Evolutionary conservation across 495 filamentous ascomycete genomes (phyloP).

Genomic region (Hyaloscypha bicolor): DNA sequence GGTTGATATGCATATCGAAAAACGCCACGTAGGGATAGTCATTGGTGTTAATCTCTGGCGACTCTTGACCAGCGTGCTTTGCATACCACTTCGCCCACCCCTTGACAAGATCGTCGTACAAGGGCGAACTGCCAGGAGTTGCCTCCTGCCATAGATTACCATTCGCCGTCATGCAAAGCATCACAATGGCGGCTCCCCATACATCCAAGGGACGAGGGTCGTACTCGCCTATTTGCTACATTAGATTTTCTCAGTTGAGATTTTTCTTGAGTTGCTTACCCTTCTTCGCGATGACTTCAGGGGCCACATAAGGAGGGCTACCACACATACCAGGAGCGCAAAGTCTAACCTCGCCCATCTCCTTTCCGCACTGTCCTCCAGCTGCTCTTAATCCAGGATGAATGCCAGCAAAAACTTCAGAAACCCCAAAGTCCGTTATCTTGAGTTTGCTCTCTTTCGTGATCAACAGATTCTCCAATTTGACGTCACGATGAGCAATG

Average conservation of each 20-base stretch:
- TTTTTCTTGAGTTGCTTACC: constrained; percentile 37
- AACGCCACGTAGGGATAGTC: constrained; percentile 54
- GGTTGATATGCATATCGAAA: constrained; percentile 42
- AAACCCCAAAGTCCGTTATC: constrained; percentile 80
- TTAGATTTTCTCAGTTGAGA: not conserved
- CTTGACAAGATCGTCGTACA: constrained; percentile 60
- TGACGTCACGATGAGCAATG: constrained; percentile 86
- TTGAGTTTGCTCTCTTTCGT: constrained; percentile 70
- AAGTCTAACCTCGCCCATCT: constrained; percentile 63
- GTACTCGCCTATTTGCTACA: constrained; percentile 51
- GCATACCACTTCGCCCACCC: constrained; percentile 64
- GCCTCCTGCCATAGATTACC: constrained; percentile 68
- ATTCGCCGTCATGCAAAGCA: constrained; percentile 65
- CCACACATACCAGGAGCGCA: constrained; percentile 76
- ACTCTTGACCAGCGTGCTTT: constrained; percentile 47
- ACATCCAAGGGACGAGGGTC: constrained; percentile 76
- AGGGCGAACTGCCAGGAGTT: constrained; percentile 40
- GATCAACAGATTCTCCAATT: constrained; percentile 76
- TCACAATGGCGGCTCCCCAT: constrained; percentile 78
- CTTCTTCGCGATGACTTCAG: constrained; percentile 69
- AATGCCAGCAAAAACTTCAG: constrained; percentile 72
- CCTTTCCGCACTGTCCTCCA: constrained; percentile 64
- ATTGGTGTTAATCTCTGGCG: constrained; percentile 42
- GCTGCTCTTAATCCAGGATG: constrained; percentile 70
- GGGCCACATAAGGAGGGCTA: constrained; percentile 75